Evolutionary conservation across 2,329 filamentous ascomycete species (phyloP).

Genomic region (Aureobasidium sp.): DNA sequence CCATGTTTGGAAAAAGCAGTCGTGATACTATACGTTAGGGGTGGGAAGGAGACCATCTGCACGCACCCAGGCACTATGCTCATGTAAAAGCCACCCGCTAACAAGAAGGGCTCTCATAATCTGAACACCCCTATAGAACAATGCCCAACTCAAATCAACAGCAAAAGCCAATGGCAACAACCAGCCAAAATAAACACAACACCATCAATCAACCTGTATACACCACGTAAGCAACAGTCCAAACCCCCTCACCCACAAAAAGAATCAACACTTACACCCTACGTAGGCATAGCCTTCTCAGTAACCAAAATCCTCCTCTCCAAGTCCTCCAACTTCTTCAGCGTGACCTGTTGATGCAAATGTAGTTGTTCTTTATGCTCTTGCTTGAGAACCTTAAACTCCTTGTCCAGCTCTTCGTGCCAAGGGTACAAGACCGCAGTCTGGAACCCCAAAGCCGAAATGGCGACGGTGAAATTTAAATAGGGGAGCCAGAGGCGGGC

Average conservation of each 20-base stretch:
- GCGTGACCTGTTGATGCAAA: slow-evolving; percentile 8
- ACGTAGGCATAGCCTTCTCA: slow-evolving; percentile 7
- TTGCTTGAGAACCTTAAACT: slow-evolving; percentile 20
- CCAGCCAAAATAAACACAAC: no score
- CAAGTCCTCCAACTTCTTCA: slow-evolving; percentile 4
- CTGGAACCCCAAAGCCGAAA: slow-evolving; percentile 22
- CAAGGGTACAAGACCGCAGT: slow-evolving; percentile 24
- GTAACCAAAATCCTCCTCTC: slow-evolving; percentile 1
- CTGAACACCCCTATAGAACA: neutral
- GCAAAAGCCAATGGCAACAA: no score
- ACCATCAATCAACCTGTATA: no score
- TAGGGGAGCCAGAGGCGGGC: slow-evolving; percentile 20
- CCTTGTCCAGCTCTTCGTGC: slow-evolving; percentile 23
- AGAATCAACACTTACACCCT: neutral
- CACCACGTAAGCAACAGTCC: neutral
- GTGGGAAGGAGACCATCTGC: no score
- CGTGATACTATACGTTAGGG: no score
- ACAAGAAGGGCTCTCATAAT: neutral
- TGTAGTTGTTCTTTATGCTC: slow-evolving; percentile 20
- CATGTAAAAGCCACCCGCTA: neutral
- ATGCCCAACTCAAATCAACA: neutral
- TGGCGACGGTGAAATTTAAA: slow-evolving; percentile 23
- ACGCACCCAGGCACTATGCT: no score
- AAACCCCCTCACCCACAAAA: no score
- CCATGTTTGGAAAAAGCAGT: no score